Base-by-base conservation (phyloP, 345 rosid genomes). In the Boechera stricta region DNA sequence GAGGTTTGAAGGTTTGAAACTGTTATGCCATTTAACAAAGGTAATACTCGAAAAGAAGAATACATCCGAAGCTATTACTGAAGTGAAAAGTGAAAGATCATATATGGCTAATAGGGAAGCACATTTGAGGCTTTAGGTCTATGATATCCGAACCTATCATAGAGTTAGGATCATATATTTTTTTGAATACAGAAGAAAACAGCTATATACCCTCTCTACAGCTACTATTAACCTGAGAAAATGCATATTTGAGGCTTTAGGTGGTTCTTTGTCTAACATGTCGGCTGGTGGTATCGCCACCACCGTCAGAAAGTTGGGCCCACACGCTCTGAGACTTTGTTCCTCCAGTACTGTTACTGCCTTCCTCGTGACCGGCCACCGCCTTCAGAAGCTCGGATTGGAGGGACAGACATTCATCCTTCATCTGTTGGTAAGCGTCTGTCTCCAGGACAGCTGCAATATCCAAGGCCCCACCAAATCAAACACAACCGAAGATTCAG, bases 271-370 rank as follows among this genome's bases (percentile, higher is more conserved):
- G 94, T 75, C 97, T 84, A 5, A 90, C 97, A 82, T 89, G 83
- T 64, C 93, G 67, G 79, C 91, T 86, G 69, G 44, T 86, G 33
- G 87, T 82, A 65, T 88, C 94, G 0, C 87, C 90, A 9, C 90
- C 96, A n/a, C 81, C 81, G 36, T 86, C 96, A 1, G 96, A 92
- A 41, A 90, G 91, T 77, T 90, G 96, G 1, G 85, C 96, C 98
- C 96, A 92, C 9, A 90, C 96, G 5, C 96, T 92, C 36, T 85
- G 88, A 13, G 92, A 83, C 81, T 89, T 87, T 52, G 90, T 89
- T 38, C 85, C 89, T n/a, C 84, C 87, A 2, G 85, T 82, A 73
- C 91, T 89, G 82, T 53, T 73, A 53, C 85, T 77, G 51, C 81
- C 87, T 58, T 90, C 94, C 58, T 88, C 89, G 2, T 90, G 85